Conservation (phyloP, 2,329 filamentous ascomycete genomes). For the Aspergillus melleus region DNA sequence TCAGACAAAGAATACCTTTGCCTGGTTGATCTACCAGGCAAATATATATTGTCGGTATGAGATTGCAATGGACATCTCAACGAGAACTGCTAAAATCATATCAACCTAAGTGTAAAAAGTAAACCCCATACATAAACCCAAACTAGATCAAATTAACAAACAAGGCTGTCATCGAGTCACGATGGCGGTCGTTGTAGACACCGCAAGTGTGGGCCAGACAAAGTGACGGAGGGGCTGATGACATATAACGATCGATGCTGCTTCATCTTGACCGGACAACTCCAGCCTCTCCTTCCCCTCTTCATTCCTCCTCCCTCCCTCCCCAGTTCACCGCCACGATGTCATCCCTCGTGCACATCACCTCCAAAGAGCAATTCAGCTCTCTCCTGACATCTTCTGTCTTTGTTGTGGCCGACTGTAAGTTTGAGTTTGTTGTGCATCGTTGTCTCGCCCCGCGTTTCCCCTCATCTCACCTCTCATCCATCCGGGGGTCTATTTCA, state of each 20-base stretch:
- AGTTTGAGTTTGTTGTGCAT: slow-evolving; percentile 40
- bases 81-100: neutral
- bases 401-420: slow-evolving; percentile 87
- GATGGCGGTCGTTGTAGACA: neutral
- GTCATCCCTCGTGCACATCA: slow-evolving; percentile 53
- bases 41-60: neutral
- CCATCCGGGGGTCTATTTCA: slow-evolving; percentile 10
- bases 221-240: slow-evolving; percentile 10
- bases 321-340: slow-evolving; percentile 32
- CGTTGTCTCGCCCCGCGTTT: slow-evolving; percentile 7
- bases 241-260: slow-evolving; percentile 9
- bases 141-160: too few relatives aligned
- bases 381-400: slow-evolving; percentile 68
- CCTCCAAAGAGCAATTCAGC: slow-evolving; percentile 67
- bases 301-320: slow-evolving; percentile 12
- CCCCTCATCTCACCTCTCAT: slow-evolving; percentile 12
- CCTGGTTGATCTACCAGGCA: too few relatives aligned
- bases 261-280: slow-evolving; percentile 4
- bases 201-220: neutral
- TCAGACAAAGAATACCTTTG: neutral
- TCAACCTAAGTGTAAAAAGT: neutral
- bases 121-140: too few relatives aligned
- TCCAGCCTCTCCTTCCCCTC: slow-evolving; percentile 18
- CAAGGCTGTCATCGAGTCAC: neutral
- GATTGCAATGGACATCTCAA: neutral